Base-by-base conservation (phyloP, 2,329 filamentous ascomycete genomes). In the Aspergillus vadensis region DNA sequence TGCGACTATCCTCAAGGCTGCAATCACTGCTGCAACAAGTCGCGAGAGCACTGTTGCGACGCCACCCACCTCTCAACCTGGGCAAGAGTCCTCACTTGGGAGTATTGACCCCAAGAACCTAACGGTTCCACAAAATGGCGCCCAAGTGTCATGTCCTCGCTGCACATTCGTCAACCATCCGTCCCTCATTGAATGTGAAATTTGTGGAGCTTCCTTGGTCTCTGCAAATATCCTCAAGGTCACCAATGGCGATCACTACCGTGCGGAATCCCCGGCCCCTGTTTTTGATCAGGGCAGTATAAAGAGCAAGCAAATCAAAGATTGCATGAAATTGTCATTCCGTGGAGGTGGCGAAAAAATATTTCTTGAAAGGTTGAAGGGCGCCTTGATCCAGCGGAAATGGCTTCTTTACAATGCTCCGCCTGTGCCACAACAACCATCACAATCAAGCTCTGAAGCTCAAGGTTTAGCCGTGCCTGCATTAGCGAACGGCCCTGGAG, bases 141-240 rank as follows among this genome's bases (percentile, higher is more conserved):
- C 59, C 30, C 70, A 69, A 10, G 72, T 78, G 47, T 71, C 77
- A 57, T 99, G 95, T 70, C 91, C 92, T 7, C 84, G 95, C 63
- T 99, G 95, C 73, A 99, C 95, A 1, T 98, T 98, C 70, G 83
- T 89, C 41, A 99, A 99, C 68, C 92, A 98, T 72, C 91, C 92
- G 1, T 97, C 91, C 3, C 79, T 99, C 12, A 78, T 87, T 12
- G 86, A 88, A 5, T 99, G 95, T 71, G 95, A 99, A 76, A 92
- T 99, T 55, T 99, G 95, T 70, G 91, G 91, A 12, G 91, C 89
- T 0, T 85, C 91, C 7, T 80, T 97, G 3, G 78, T 87, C 53
- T 86, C 86, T 14, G 66, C 83, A 81, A 63, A 80, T 81, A 56
- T 69, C 79, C 27, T 75, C 77, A 70, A 74, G 15, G 72, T 71